These are phyloP conservation scores for Torulaspora maleeae DNA, from an alignment of 805 yeast genomes.

Conservation along the genomic window DNA sequence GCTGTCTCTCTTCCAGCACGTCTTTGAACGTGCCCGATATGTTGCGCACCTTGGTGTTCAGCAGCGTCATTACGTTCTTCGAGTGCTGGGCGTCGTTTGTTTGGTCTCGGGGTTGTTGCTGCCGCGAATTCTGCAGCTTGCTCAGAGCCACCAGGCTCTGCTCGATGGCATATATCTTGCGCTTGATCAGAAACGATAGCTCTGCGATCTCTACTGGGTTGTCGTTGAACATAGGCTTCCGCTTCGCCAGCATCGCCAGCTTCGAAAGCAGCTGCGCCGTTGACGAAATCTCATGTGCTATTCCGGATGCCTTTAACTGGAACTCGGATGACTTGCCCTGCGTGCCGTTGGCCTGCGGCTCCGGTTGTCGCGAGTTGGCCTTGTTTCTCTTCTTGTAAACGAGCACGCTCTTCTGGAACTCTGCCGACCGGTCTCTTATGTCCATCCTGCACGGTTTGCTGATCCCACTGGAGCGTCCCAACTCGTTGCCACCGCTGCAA, in stretches of 20 bases:
- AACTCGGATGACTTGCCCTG: conserved; percentile 54
- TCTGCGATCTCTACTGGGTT: conserved; percentile 92
- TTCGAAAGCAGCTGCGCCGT: conserved; percentile 78
- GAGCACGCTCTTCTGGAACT: conserved; percentile 86
- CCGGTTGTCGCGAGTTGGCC: conserved; percentile 18
- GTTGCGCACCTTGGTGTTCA: conserved; percentile 86
- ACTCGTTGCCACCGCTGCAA: neutral
- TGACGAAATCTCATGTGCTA: conserved; percentile 84
- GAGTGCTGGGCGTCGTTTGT: conserved; percentile 67
- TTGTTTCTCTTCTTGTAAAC: conserved; percentile 62
- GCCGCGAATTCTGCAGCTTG: conserved; percentile 43
- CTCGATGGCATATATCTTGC: conserved; percentile 47
- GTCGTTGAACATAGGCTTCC: conserved; percentile 89
- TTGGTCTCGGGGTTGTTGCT: conserved; percentile 42
- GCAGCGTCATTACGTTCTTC: conserved; percentile 77
- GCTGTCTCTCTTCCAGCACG: conserved; percentile 84
- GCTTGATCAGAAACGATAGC: conserved; percentile 68
- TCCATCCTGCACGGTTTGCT: conserved; percentile 18
- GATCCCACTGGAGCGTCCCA: neutral
- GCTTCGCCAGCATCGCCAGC: conserved; percentile 76
- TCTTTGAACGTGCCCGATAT: conserved; percentile 86
- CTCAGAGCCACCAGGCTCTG: conserved; percentile 85
- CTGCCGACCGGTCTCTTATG: conserved; percentile 79
- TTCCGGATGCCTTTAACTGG: conserved; percentile 64
- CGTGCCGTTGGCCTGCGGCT: conserved; percentile 22